Percentiles rank a stretch among this genome's conserved stretches.
phyloP scores from a whole-genome alignment of 768 basidiomycete species.

The Boletus vinaceobasis region DNA sequence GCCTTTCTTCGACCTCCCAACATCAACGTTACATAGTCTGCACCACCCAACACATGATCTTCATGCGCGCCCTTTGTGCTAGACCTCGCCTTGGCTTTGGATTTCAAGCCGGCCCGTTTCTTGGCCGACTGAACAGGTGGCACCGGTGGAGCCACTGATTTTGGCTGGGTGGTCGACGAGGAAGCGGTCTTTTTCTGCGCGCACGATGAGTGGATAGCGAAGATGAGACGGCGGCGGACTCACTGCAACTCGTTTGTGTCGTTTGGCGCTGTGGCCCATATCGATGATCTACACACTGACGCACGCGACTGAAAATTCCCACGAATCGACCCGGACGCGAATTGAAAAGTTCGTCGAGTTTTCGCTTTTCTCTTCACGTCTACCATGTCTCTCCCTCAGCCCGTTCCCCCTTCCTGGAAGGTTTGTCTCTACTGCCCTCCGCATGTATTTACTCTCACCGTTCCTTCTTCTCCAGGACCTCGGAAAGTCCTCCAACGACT shows the following conservation, averaged over 20 bases:
- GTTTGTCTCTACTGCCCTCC: slow-evolving; percentile 32
- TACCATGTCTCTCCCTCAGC: slow-evolving; percentile 87
- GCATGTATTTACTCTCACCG: neutral
- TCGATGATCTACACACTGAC: neutral
- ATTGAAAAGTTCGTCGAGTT: slow-evolving; percentile 1
- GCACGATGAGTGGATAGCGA: neutral
- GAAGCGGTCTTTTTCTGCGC: slow-evolving; percentile 26
- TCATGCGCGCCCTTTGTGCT: slow-evolving; percentile 12
- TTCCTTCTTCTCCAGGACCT: slow-evolving; percentile 60
- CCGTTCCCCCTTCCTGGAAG: slow-evolving; percentile 98
- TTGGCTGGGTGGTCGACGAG: slow-evolving; percentile 6
- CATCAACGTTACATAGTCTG: slow-evolving; percentile 73
- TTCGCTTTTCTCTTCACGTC: slow-evolving; percentile 9
- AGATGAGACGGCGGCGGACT: slow-evolving; percentile 3
- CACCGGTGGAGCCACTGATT: neutral
- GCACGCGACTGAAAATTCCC: slow-evolving; percentile 19
- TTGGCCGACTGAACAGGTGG: slow-evolving; percentile 22
- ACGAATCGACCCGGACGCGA: slow-evolving; percentile 26
- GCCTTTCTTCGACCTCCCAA: slow-evolving; percentile 70
- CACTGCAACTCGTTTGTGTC: slow-evolving; percentile 31
- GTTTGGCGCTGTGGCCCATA: slow-evolving; percentile 38
- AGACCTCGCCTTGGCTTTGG: slow-evolving; percentile 18
- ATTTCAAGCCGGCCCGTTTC: slow-evolving; percentile 28
- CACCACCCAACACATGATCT: slow-evolving; percentile 60
- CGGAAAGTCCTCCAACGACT: slow-evolving; percentile 96